A percentile compares a stretch with the other conserved stretches of the same genome.
These are phyloP conservation scores for Colletotrichum camelliae DNA, from an alignment of 2,329 filamentous ascomycete species.

Conservation along the genomic window DNA sequence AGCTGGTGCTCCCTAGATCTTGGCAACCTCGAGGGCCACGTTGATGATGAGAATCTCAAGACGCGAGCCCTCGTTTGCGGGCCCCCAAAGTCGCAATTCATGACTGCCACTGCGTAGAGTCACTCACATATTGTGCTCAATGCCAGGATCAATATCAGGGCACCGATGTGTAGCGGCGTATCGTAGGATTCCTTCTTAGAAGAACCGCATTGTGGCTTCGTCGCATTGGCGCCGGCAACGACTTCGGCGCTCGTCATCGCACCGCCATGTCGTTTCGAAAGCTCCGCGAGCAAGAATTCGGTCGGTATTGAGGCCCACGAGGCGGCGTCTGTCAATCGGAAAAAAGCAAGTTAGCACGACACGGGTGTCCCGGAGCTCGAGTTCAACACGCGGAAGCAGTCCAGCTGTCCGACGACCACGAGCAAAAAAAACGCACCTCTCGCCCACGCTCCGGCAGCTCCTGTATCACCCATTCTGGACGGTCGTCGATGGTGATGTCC, in stretches of 20 bases:
- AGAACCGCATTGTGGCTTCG: slow-evolving; percentile 58
- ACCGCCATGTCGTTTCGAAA: slow-evolving; percentile 49
- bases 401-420: not conserved
- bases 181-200: slow-evolving; percentile 64
- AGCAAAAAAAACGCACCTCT: not conserved
- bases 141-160: slow-evolving; percentile 68
- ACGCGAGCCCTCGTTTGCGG: not conserved
- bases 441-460: slow-evolving; percentile 7
- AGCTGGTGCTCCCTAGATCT: not conserved
- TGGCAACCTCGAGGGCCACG: not conserved
- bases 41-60: not conserved
- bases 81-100: not conserved
- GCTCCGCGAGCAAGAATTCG: slow-evolving; percentile 56
- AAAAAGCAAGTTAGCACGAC: not conserved
- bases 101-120: not conserved
- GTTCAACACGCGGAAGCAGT: not conserved
- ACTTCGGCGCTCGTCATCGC: slow-evolving; percentile 6
- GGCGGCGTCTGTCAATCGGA: slow-evolving; percentile 30
- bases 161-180: slow-evolving; percentile 70
- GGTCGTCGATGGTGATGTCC: slow-evolving; percentile 1
- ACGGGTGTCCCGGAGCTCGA: not conserved
- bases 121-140: slow-evolving; percentile 63
- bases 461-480: slow-evolving; percentile 20
- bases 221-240: slow-evolving; percentile 32
- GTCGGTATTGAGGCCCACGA: slow-evolving; percentile 58